phyloP scores from a whole-genome alignment of 148 eudicot genomes.

The Simmondsia chinensis region DNA sequence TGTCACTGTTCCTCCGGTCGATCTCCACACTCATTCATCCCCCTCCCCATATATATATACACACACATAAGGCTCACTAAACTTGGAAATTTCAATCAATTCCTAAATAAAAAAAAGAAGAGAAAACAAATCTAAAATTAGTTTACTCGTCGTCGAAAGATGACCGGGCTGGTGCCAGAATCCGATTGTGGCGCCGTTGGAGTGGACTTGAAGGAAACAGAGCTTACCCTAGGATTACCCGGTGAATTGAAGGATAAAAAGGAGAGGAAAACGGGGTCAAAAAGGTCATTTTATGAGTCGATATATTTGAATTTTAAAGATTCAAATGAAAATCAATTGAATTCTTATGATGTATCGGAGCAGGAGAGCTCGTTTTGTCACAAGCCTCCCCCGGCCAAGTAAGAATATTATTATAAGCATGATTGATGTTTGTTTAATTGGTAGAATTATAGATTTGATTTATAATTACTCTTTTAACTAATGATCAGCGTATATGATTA shows the following conservation, averaged over 20 bases:
- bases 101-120: too few species aligned
- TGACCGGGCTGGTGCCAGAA: constrained; percentile 7
- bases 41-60: constrained; percentile 6
- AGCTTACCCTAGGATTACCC: constrained; percentile 39
- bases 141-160: too few species aligned
- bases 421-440: background rate
- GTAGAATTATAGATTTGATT: background rate
- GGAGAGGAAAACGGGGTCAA: constrained; percentile 8
- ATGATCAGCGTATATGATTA: too few species aligned
- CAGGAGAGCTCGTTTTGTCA: constrained; percentile 3
- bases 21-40: background rate
- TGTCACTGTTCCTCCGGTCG: constrained; percentile 4
- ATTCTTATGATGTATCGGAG: too few species aligned
- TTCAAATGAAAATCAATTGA: constrained; percentile 1
- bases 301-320: constrained; percentile 16
- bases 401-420: background rate
- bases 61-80: too few species aligned
- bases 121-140: too few species aligned
- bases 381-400: constrained; percentile 25
- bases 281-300: constrained; percentile 21
- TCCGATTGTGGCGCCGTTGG: constrained; percentile 18
- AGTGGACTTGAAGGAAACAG: constrained; percentile 32
- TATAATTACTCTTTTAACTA: too few species aligned
- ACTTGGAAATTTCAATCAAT: too few species aligned
- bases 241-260: constrained; percentile 9